These are phyloP conservation scores for Sporothrix brasiliensis DNA, from an alignment of 2,329 filamentous ascomycete species.

Conservation along the genomic window DNA sequence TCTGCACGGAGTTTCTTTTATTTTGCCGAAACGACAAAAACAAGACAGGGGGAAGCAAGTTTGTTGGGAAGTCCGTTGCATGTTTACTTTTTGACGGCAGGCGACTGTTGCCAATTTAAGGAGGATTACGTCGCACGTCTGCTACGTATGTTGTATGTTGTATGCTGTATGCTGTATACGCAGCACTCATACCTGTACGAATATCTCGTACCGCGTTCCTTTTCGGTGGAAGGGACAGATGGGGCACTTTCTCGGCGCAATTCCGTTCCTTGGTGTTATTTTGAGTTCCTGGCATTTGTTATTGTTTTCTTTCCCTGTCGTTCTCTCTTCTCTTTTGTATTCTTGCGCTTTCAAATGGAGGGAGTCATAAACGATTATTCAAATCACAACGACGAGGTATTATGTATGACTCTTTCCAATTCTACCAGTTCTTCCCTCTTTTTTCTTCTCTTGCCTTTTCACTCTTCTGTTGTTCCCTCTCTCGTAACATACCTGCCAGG, in stretches of 20 bases:
- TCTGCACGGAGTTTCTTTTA: constrained; percentile 6
- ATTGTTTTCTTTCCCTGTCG: not conserved
- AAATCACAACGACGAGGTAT: not conserved
- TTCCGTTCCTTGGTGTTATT: constrained; percentile 23
- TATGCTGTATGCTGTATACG: not conserved
- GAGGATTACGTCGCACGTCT: no score
- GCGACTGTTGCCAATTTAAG: not conserved
- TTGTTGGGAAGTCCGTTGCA: not conserved
- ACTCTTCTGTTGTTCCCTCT: not conserved
- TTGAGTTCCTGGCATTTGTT: not conserved
- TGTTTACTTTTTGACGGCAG: not conserved
- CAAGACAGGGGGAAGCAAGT: not conserved
- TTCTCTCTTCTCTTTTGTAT: not conserved
- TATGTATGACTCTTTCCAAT: not conserved
- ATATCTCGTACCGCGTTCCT: constrained; percentile 16
- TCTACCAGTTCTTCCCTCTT: not conserved
- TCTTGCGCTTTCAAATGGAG: not conserved
- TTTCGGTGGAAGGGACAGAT: constrained; percentile 5
- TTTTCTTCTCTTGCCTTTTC: not conserved
- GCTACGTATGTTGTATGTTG: no score
- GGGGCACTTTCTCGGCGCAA: constrained; percentile 25
- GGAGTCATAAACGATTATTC: not conserved
- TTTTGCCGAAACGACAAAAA: not conserved
- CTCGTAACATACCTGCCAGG: constrained; percentile 8
- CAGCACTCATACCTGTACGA: constrained; percentile 15